A percentile compares a stretch with the other conserved stretches of the same genome.
These are phyloP conservation scores for Candida sphagnicola DNA, from an alignment of 805 yeast genomes.

Conservation along the genomic window DNA sequence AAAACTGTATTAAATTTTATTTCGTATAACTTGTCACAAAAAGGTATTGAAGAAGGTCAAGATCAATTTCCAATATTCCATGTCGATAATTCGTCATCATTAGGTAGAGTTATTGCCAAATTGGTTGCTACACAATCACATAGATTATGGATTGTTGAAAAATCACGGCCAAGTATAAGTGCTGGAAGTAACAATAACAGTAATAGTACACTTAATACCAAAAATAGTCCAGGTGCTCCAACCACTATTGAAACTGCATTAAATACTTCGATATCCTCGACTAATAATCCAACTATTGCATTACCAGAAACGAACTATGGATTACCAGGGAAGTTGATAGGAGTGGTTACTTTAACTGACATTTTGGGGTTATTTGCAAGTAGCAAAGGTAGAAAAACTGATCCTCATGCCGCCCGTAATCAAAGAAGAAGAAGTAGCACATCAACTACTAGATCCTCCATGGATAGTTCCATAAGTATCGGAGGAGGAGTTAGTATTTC, in stretches of 20 bases:
- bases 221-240: constrained; percentile 9
- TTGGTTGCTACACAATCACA: constrained; percentile 94
- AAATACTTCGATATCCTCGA: constrained; percentile 5
- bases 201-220: too few relatives aligned
- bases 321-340: constrained; percentile 77
- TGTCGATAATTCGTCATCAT: constrained; percentile 71
- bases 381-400: constrained; percentile 60
- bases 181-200: too few relatives aligned
- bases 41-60: constrained; percentile 92
- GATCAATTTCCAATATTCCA: constrained; percentile 97
- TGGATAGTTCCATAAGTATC: constrained; percentile 7
- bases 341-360: constrained; percentile 91
- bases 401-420: constrained; percentile 84
- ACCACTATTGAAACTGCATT: constrained; percentile 20
- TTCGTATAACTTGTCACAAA: constrained; percentile 75
- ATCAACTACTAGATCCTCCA: constrained; percentile 19
- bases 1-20: constrained; percentile 85
- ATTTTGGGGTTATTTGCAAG: constrained; percentile 77
- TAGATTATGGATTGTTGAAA: constrained; percentile 77
- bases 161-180: constrained; percentile 6
- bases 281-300: constrained; percentile 10
- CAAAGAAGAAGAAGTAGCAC: constrained; percentile 70
- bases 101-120: constrained; percentile 89
- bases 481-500: constrained; percentile 2
- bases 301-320: constrained; percentile 24